Base-by-base conservation (phyloP, 2,329 filamentous ascomycete species). In the Aureobasidium leucospermi region DNA sequence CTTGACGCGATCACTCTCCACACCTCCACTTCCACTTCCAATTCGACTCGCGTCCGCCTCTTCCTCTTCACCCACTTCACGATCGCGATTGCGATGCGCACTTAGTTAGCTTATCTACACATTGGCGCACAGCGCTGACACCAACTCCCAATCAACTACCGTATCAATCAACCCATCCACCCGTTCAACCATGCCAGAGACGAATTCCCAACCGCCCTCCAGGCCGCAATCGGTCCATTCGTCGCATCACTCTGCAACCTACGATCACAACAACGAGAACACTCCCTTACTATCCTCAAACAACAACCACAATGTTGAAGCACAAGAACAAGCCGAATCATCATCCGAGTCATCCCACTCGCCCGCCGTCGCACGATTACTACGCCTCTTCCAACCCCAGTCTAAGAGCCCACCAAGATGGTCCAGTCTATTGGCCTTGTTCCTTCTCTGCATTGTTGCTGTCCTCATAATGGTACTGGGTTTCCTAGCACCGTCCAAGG, bases 401-500 rank as follows among this genome's bases (percentile, higher is more conserved):
- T 62, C 4, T 5, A 77, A 74, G 60, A 71, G 69, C 41, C 68
- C 74, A 60, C 72, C 74, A 63, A 76, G 78, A 64, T 96, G 90
- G 90, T 87, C 90, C 8, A 93, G 88, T 39, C 78, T 90, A 34
- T 79, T 95, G 39, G 87, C 92, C 32, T 83, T 96, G 62, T 65
- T 80, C 1, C 60, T 87, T 2, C 75, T 97, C 8, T 87, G 81
- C 51, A 65, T 83, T 1, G 67, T 85, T 6, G 78, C 87, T 6
- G 67, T 93, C 23, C 71, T 80, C 31, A 90, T 96, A 65, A 85
- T 96, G 61, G 74, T 88, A 15, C 76, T 93, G 59, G 90, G 86
- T 15, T 96, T 96, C 74, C 82, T 96, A 58, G 83, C 88, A 0
- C 92, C 93, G 1, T 85, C 87, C 15, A 84, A 87, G 7, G 84